These are phyloP conservation scores for Penicillium sp. DNA, from an alignment of 2,329 filamentous ascomycete genomes.

Conservation along the genomic window DNA sequence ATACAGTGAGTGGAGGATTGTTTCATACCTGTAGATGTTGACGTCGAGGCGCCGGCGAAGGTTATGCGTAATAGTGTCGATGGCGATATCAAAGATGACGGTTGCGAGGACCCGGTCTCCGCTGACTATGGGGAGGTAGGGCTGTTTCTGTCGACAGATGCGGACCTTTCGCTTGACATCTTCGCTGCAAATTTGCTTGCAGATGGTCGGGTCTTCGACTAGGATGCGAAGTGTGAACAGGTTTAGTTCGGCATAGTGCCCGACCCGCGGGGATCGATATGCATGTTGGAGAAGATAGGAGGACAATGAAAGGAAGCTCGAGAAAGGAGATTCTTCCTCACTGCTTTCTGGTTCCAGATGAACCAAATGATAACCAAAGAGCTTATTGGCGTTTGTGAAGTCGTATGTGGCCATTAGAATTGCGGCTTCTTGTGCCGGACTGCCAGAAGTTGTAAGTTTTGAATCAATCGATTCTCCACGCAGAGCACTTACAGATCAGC, in stretches of 20 bases:
- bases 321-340: conserved; percentile 69
- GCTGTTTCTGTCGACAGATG: conserved; percentile 83
- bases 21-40: conserved; percentile 68
- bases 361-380: conserved; percentile 85
- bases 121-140: conserved; percentile 72
- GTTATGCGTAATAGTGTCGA: conserved; percentile 93
- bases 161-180: conserved; percentile 72
- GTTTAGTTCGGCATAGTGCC: conserved; percentile 80
- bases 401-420: conserved; percentile 85
- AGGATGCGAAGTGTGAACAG: conserved; percentile 82
- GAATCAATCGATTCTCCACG: conserved; percentile 11
- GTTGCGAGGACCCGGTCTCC: conserved; percentile 72
- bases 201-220: conserved; percentile 77
- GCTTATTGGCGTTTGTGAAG: conserved; percentile 89
- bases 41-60: conserved; percentile 80
- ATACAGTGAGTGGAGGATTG: neutral
- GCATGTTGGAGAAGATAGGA: conserved; percentile 95
- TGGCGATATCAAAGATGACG: conserved; percentile 77
- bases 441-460: conserved; percentile 41
- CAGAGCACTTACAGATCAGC: conserved; percentile 59
- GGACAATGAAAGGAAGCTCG: conserved; percentile 78
- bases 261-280: conserved; percentile 73
- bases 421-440: conserved; percentile 75
- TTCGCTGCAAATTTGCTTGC: conserved; percentile 79
- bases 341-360: conserved; percentile 60